These are phyloP conservation scores for Arthrocladium fulminans DNA, from an alignment of 2,329 filamentous ascomycete species.

Conservation along the genomic window DNA sequence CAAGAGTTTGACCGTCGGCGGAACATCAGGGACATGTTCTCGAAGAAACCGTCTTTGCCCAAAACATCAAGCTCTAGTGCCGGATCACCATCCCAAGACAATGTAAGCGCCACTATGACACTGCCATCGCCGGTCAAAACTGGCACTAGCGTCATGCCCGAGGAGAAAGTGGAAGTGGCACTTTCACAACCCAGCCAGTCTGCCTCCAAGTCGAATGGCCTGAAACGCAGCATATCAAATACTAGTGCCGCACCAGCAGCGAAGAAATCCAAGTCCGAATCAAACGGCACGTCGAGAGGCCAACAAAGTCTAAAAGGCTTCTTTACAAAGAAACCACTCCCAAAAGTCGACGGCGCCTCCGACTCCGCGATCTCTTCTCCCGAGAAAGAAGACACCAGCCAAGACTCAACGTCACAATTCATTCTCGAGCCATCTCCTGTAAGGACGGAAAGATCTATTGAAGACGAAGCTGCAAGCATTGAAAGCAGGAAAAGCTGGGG, in stretches of 20 bases:
- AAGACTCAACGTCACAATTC: not conserved
- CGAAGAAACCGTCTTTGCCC: conserved; percentile 41
- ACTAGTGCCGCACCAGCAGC: conserved; percentile 26
- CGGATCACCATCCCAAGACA: not conserved
- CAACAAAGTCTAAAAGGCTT: conserved; percentile 66
- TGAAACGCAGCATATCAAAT: conserved; percentile 33
- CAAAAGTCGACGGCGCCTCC: not conserved
- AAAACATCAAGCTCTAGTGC: conserved; percentile 8
- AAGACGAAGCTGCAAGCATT: conserved; percentile 50
- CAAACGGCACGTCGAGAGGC: conserved; percentile 34
- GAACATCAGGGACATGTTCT: conserved; percentile 91
- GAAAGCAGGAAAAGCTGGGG: conserved; percentile 75
- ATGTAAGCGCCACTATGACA: not conserved
- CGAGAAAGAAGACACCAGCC: conserved; percentile 1
- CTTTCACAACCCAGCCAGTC: conserved; percentile 8
- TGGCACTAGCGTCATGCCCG: not conserved
- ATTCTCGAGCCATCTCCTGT: conserved; percentile 3
- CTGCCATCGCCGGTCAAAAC: no score
- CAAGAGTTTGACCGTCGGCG: conserved; percentile 78
- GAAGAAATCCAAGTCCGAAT: conserved; percentile 44
- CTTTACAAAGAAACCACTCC: conserved; percentile 56
- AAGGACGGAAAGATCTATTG: conserved; percentile 13
- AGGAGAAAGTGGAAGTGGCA: not conserved
- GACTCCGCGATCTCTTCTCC: conserved; percentile 2
- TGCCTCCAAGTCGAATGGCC: conserved; percentile 20